Percentiles rank a stretch among this genome's conserved stretches.
These are phyloP conservation scores for Penicillium hordei DNA, from an alignment of 2,329 filamentous ascomycete genomes.

Conservation along the genomic window DNA sequence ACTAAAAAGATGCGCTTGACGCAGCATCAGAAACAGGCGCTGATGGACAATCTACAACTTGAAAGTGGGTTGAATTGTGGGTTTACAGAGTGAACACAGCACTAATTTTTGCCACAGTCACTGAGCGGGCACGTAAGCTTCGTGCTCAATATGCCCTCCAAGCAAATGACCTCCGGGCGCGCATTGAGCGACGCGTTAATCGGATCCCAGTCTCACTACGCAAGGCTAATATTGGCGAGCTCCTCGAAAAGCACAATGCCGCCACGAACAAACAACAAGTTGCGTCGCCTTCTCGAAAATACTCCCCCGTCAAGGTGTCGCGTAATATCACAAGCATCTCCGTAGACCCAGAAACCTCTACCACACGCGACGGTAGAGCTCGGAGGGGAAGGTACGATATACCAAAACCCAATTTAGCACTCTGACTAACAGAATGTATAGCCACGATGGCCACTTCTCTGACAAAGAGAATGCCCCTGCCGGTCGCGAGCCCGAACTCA, in stretches of 20 bases:
- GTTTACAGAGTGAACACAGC: not conserved
- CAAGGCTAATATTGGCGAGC: conserved; percentile 77
- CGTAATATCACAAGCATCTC: conserved; percentile 33
- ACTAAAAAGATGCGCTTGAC: conserved; percentile 64
- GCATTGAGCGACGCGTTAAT: conserved; percentile 90
- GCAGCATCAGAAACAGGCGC: conserved; percentile 73
- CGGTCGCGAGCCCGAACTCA: conserved; percentile 45
- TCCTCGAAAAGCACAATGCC: conserved; percentile 58
- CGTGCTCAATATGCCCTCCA: conserved; percentile 87
- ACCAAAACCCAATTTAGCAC: not conserved
- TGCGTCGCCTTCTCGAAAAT: conserved; percentile 34
- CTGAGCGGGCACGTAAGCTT: conserved; percentile 81
- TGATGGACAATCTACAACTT: conserved; percentile 85
- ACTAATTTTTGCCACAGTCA: conserved; percentile 57
- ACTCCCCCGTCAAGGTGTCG: conserved; percentile 31
- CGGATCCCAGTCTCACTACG: conserved; percentile 80
- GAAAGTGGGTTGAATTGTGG: conserved; percentile 65
- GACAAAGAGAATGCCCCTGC: conserved; percentile 73
- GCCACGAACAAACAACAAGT: conserved; percentile 28
- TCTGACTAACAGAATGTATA: conserved; percentile 35
- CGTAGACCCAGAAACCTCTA: conserved; percentile 31
- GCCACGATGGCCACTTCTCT: conserved; percentile 61
- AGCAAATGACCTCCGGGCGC: conserved; percentile 77
- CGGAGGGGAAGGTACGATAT: conserved; percentile 35
- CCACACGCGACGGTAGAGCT: conserved; percentile 31